Evolutionary conservation across 192 early-diverging fungal genomes (phyloP), one percentile per base, ranked within the genome.

Genomic region (Umbelopsis isabellina): DNA sequence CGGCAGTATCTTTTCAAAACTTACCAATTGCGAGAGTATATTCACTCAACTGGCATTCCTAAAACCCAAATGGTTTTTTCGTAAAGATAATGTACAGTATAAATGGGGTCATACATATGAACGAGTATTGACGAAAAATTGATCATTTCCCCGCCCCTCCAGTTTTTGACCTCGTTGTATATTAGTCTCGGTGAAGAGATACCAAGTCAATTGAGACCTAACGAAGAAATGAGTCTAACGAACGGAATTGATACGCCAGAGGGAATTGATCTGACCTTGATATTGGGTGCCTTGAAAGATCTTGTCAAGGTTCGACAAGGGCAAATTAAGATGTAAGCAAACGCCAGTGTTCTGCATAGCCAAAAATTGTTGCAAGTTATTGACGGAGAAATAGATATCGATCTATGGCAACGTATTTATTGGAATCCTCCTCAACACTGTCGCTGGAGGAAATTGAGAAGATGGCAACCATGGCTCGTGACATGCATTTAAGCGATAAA

Each of bases 381-480:
- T 51, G 25, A 22, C 41, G 33, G 16, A 51, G 6, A 66, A 0
- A 25, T 27, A 81, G 83, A 4, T 81, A 84, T 69, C 78, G 79
- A 15, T 23, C 69, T 11, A 64, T 84, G 49, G 72, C 81, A n/a
- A 49, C 70, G 11, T 80, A 76, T 9, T 72, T 72, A 0, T 69
- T 69, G 11, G 75, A 81, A 23, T 76, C 76, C 4, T 72, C 68
- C 23, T 64, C 67, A 1, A 45, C 73, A 16, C 10, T 25, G 2
- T 74, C 83, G 3, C 49, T 83, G 2, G 49, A 73, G 30, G 79
- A 83, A 15, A 46, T 71, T 9, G 79, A 79, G 15, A 27, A 65
- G 0, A 46, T 75, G 1, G 45, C 66, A 3, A 72, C 61, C 0
- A 45, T 50, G 4, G 70, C 71, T 18, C 70, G 71, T 0, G 37